Evolutionary conservation across 2,329 filamentous ascomycete genomes (phyloP).

Genomic region (Penicillium occitanis): DNA sequence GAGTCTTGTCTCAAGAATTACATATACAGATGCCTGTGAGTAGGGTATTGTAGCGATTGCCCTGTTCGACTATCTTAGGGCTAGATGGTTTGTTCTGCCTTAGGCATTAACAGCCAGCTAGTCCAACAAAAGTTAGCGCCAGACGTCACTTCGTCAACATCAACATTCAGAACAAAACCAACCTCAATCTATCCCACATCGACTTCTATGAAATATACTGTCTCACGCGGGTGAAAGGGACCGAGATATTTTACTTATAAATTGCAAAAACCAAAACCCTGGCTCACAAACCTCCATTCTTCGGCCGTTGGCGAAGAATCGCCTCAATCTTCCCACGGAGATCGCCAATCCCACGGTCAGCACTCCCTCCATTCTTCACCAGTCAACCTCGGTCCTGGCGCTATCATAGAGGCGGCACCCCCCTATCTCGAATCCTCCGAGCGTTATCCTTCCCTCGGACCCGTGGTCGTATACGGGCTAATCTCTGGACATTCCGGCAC

Average conservation of each 20-base stretch:
- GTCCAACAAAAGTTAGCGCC: background rate
- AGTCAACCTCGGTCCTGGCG: slow-evolving; percentile 15
- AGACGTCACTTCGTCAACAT: slow-evolving; percentile 4
- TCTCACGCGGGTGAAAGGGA: background rate
- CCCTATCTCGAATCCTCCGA: slow-evolving; percentile 51
- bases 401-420: slow-evolving; percentile 25
- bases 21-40: background rate
- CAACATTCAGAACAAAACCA: background rate
- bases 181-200: slow-evolving; percentile 18
- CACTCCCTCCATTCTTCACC: background rate
- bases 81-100: background rate
- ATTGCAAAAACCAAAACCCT: background rate
- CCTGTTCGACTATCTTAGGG: background rate
- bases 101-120: background rate
- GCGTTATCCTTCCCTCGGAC: slow-evolving; percentile 65
- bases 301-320: slow-evolving; percentile 21
- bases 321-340: slow-evolving; percentile 13
- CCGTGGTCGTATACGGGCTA: slow-evolving; percentile 63
- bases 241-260: no score
- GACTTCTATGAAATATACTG: background rate
- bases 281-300: slow-evolving; percentile 19
- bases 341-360: background rate
- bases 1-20: background rate
- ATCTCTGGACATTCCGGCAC: slow-evolving; percentile 69
- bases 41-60: background rate